These are phyloP conservation scores for Patellaria atrata DNA, from an alignment of 495 filamentous ascomycete species.

Conservation along the genomic window DNA sequence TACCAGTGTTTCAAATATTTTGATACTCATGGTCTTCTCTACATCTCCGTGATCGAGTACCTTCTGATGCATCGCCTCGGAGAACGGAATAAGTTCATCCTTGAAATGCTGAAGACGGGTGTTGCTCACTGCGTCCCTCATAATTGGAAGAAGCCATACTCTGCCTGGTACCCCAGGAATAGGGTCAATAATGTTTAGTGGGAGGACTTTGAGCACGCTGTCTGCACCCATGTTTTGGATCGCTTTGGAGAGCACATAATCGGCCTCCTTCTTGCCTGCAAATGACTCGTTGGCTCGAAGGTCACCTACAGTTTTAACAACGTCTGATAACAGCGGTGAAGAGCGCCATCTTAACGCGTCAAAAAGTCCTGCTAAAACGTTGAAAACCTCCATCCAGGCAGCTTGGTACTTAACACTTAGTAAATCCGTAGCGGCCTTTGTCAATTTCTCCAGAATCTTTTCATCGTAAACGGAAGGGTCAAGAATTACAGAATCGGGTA, in stretches of 20 bases:
- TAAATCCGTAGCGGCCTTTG: conserved; percentile 49
- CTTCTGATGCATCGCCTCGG: conserved; percentile 76
- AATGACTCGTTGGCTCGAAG: conserved; percentile 82
- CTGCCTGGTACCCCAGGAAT: conserved; percentile 62
- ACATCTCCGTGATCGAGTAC: conserved; percentile 63
- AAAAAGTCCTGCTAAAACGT: conserved; percentile 74
- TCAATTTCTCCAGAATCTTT: conserved; percentile 63
- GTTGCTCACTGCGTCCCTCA: conserved; percentile 73
- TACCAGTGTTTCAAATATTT: conserved; percentile 93
- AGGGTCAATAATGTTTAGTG: conserved; percentile 69
- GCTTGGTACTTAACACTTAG: conserved; percentile 81
- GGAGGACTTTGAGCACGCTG: conserved; percentile 61
- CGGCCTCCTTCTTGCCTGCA: conserved; percentile 86
- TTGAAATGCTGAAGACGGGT: conserved; percentile 77
- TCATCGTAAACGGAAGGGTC: conserved; percentile 84
- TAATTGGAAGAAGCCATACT: conserved; percentile 85
- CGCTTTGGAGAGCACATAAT: conserved; percentile 73
- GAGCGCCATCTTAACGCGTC: conserved; percentile 76
- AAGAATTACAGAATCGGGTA: conserved; percentile 63
- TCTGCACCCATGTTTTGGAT: conserved; percentile 80
- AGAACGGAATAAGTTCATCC: conserved; percentile 71
- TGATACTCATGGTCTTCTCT: conserved; percentile 83
- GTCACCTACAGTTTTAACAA: conserved; percentile 68
- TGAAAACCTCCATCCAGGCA: conserved; percentile 93
- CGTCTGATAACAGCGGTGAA: conserved; percentile 54